Percentiles rank a stretch among this genome's conserved stretches.
Conservation (phyloP, 1,284 basidiomycete genomes). For the Papiliotrema fonsecae region DNA sequence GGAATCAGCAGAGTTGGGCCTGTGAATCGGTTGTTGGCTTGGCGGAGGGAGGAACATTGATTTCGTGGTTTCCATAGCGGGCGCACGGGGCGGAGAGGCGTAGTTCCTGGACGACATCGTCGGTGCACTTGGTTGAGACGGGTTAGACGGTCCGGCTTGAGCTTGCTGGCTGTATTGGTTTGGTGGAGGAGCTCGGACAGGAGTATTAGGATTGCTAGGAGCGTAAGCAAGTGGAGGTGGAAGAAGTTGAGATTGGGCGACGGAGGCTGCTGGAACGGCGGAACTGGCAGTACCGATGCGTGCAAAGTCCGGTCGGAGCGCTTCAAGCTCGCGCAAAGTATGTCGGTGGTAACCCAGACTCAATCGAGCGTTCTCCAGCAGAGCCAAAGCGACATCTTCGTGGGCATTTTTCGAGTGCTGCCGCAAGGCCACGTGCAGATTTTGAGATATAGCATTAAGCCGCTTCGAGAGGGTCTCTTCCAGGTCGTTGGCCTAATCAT, state of each 20-base stretch:
- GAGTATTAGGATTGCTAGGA: no score
- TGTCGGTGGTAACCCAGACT: slow-evolving; percentile 86
- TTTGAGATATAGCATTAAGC: slow-evolving; percentile 82
- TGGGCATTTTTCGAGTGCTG: slow-evolving; percentile 77
- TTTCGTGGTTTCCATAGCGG: slow-evolving; percentile 16
- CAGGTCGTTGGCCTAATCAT: slow-evolving; percentile 67
- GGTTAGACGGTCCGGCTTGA: slow-evolving; percentile 7
- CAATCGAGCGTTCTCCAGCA: slow-evolving; percentile 85
- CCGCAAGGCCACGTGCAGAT: slow-evolving; percentile 76
- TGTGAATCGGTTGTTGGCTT: slow-evolving; percentile 2
- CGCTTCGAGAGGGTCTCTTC: slow-evolving; percentile 74
- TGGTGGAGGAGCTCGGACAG: no score
- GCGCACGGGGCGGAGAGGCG: slow-evolving; percentile 6
- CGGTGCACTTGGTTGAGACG: no score
- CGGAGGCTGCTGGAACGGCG: not conserved
- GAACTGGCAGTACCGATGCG: slow-evolving; percentile 22
- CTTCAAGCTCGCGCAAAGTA: slow-evolving; percentile 76
- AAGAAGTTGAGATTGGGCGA: not conserved
- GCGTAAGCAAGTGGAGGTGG: not conserved
- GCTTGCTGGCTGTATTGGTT: no score
- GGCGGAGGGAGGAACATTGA: slow-evolving; percentile 42
- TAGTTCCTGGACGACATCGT: not conserved
- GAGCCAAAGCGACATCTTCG: slow-evolving; percentile 76
- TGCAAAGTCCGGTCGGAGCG: slow-evolving; percentile 67
- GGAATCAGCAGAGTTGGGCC: slow-evolving; percentile 17